phyloP scores from a whole-genome alignment of 192 early-diverging fungal genomes.

The Coemansia sp. region DNA sequence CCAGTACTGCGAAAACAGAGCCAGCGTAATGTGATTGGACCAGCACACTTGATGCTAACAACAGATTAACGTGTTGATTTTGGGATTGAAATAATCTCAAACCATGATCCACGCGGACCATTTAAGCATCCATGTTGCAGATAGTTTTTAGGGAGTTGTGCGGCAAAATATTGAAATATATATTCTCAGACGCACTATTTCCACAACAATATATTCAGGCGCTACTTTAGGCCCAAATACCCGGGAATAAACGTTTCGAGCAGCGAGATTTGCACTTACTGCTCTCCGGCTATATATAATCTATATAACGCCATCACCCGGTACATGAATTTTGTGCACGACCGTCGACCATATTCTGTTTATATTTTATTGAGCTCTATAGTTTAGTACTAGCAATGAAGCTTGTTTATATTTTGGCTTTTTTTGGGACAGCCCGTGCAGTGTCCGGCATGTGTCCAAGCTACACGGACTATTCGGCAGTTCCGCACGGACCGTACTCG shows the following conservation, averaged over 20 bases:
- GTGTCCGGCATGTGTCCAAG: conserved; percentile 26
- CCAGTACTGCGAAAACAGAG: background rate
- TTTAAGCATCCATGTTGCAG: background rate
- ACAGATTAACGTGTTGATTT: background rate
- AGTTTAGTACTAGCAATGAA: too few species aligned
- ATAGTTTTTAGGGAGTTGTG: background rate
- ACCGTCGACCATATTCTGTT: background rate
- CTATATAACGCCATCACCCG: background rate
- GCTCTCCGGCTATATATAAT: background rate
- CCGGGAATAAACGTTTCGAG: background rate
- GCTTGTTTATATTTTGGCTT: background rate
- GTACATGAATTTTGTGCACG: too few species aligned
- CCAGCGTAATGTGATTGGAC: conserved; percentile 16
- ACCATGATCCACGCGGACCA: background rate
- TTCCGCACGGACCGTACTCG: conserved; percentile 25
- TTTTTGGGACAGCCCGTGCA: background rate
- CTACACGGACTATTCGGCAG: conserved; percentile 35
- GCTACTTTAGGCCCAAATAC: background rate
- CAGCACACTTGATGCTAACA: conserved; percentile 5
- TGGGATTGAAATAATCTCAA: background rate
- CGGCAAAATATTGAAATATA: background rate
- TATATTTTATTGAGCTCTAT: background rate
- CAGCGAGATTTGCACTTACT: background rate
- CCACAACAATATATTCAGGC: background rate
- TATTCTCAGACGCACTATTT: background rate